Percentiles rank a stretch among this genome's conserved stretches.
Evolutionary conservation across 23 red algal genomes (phyloP).

Genomic region (Gracilaria gracilis): DNA sequence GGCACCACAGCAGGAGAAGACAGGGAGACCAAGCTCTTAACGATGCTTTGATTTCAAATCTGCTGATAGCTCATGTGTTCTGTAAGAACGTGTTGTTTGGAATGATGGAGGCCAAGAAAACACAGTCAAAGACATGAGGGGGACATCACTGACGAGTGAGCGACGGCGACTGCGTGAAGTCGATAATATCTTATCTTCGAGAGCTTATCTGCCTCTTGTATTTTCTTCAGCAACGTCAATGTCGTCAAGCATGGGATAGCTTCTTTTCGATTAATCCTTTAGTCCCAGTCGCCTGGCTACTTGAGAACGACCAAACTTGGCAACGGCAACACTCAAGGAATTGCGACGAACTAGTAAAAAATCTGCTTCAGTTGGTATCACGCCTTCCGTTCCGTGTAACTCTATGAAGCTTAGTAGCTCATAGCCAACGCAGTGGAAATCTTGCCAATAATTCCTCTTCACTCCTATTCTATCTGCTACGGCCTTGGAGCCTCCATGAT

Average conservation of each 20-base stretch:
- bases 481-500: slow-evolving; percentile 23
- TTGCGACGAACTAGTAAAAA: slow-evolving; percentile 32
- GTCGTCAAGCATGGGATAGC: neutral
- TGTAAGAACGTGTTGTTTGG: neutral
- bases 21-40: neutral
- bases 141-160: neutral
- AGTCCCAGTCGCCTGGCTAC: slow-evolving; percentile 51
- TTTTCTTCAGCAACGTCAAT: neutral
- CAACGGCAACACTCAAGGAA: slow-evolving; percentile 32
- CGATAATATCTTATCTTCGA: neutral
- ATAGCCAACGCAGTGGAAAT: slow-evolving; percentile 32
- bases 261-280: neutral
- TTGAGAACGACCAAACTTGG: slow-evolving; percentile 56
- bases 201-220: neutral
- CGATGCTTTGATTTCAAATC: neutral
- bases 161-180: neutral
- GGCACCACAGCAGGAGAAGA: neutral
- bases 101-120: neutral
- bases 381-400: slow-evolving; percentile 49
- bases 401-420: slow-evolving; percentile 57
- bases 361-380: slow-evolving; percentile 57
- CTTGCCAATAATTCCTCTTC: slow-evolving; percentile 51
- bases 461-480: slow-evolving; percentile 50
- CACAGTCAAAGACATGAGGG: neutral
- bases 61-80: neutral